Evolutionary conservation across 805 yeast species (phyloP), one percentile per base, ranked within the genome.

Genomic region (Wickerhamomyces xylosicus): DNA sequence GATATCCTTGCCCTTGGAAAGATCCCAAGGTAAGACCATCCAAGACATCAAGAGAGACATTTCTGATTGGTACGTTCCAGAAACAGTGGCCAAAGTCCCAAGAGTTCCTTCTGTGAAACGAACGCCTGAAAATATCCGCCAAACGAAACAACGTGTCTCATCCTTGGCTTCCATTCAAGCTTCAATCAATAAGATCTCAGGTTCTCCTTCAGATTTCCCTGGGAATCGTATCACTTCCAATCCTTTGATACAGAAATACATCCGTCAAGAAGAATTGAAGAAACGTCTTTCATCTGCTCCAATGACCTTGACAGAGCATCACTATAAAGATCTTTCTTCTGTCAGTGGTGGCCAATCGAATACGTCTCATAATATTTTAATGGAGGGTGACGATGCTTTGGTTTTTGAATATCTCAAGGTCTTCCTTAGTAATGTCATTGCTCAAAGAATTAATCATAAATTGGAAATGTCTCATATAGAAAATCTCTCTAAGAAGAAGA

Each of bases 1-100:
- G 34, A 47, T 47, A 18, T 47, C 51, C 13, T 31, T 47, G 40
- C 51, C 51, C 15, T 32, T 47, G 39, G 49, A 47, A 28, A 43
- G 50, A 29, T 47, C 38, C 20, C 37, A 48, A 39, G 48, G 48
- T 3, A 44, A 49, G 35, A 49, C 54, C 25, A 52, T 53, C 5
- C 42, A 53, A 8, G 58, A 53, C 35, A 18, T 54, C 21, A 48
- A 50, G 40, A 53, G 47, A 42, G 57, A 53, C 17, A 52, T 47
- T 16, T 50, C 49, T 22, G 41, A 49, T 19, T 47, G 48, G 50
- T 37, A 42, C 16, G 28, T 31, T 19, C 45, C 49, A 17, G 28
- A 34, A 27, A 25, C 25, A 21, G 9, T 21, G 25, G 25, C 25
- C 6, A 21, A 21, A 10, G 25, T 21, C 25, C 25, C 25, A 21